Conservation (phyloP, 2,329 filamentous ascomycete genomes). For the Ophiostoma fasciatum region DNA sequence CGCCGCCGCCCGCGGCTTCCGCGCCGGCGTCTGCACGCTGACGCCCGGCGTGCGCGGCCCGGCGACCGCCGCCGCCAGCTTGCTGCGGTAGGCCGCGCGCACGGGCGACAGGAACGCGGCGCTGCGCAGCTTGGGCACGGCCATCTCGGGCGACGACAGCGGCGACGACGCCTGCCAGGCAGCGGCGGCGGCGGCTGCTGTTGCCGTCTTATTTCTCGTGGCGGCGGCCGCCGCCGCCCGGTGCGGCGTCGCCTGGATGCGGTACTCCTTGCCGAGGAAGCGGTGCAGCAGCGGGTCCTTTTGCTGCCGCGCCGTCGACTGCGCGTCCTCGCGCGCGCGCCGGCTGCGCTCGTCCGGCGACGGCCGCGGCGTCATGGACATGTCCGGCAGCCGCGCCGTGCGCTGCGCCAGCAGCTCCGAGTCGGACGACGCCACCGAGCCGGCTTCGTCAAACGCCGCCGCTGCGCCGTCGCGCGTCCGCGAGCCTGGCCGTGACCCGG, state of each 20-base stretch:
- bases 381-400: slow-evolving; percentile 41
- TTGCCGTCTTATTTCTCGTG: slow-evolving; percentile 11
- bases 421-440: no score
- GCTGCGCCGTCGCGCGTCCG: slow-evolving; percentile 19
- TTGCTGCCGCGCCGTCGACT: slow-evolving; percentile 19
- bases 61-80: slow-evolving; percentile 26
- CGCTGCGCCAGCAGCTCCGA: slow-evolving; percentile 35
- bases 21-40: slow-evolving; percentile 66
- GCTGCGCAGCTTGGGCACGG: slow-evolving; percentile 67
- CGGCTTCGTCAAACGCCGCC: slow-evolving; percentile 22
- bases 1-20: no score
- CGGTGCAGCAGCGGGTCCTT: slow-evolving; percentile 76
- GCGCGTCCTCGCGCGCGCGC: slow-evolving; percentile 15
- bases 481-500: not conserved
- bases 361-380: slow-evolving; percentile 47
- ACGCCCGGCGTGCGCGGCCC: slow-evolving; percentile 63
- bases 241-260: slow-evolving; percentile 81
- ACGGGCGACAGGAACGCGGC: slow-evolving; percentile 74
- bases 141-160: slow-evolving; percentile 61
- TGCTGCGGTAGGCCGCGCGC: slow-evolving; percentile 25
- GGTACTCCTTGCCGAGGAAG: slow-evolving; percentile 90
- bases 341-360: slow-evolving; percentile 38
- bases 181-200: slow-evolving; percentile 13
- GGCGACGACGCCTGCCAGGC: slow-evolving; percentile 39
- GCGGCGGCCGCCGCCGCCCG: slow-evolving; percentile 23